Evolutionary conservation across 306 rosid species (phyloP), one percentile per base, ranked within the genome.

Genomic region (Calophaca sinica): DNA sequence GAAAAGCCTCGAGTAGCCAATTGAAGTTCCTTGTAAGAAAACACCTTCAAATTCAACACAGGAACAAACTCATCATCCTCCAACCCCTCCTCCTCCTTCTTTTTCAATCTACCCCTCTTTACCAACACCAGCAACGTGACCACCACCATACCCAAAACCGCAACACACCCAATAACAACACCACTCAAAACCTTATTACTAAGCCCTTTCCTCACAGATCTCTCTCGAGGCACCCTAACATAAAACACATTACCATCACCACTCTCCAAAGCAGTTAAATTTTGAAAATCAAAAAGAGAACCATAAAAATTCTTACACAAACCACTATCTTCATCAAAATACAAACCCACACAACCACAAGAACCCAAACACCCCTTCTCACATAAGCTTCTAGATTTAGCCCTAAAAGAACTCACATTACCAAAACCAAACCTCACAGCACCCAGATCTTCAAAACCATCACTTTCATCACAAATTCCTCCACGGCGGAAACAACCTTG

Each of bases 1-100:
- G 90, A 84, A 73, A 93, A 93, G 14, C 88, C 87, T 13, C 88
- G 74, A 0, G 98, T 93, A 0, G 89, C 92, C 72, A 62, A 39
- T 7, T 87, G 91, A 66, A 93, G 96, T 82, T 93, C 96, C 71
- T 90, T 90, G 72, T 86, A 87, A 26, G 90, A 79, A 79, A 93
- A 93, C 15, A 93, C 82, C 80, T 70, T 81, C 84, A 90, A 68
- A 83, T 85, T 88, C 85, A 79, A 66, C 5, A 79, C 64, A 4
- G 85, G 85, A 63, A 77, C 75, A 57, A 35, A 80, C 8, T 79
- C 79, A 9, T 83, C 89, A 31, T 85, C 92, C 20, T 78, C 87
- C 26, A 55, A 65, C 32, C 66, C 85, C 31, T 77, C 76, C 62
- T 62, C 46, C 52, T 1, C 50, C 68, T 5, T 20, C 29, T 12